Base-by-base conservation (phyloP, 2,329 filamentous ascomycete species). In the Fusarium devonianum region DNA sequence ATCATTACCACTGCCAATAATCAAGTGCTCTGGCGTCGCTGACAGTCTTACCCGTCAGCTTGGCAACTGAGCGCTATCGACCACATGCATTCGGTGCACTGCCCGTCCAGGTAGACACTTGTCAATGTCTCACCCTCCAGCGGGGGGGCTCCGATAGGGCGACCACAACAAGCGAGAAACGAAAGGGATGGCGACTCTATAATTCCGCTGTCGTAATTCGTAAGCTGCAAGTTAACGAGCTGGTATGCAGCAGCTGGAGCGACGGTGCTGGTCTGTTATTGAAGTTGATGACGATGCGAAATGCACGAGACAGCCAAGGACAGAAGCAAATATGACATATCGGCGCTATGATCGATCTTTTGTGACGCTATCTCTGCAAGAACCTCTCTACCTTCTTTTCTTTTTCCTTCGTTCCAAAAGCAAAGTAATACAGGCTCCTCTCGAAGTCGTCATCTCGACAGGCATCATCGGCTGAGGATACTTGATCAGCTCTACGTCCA, bases 361-460 rank as follows among this genome's bases (percentile, higher is more conserved):
- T n/a, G n/a, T n/a, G n/a, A n/a, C n/a, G 22, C 22, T 25, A 42
- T 32, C 21, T 28, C 26, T 26, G 17, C 7, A 47, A 26, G 38
- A 40, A 42, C 16, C 17, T 35, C 26, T 41, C 43, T 16, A 51
- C 35, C 12, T 38, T 54, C 25, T 45, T 49, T 43, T 26, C 42
- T 36, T 53, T 57, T 41, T 49, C 28, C 18, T 55, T 44, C n/a
- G 60, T 69, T 3, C 65, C 65, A 58, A 73, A 72, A 23, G 71
- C 68, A 37, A 65, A 62, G 44, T 71, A 71, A 49, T 73, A 73
- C 21, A 73, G 53, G 39, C 63, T 61, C 38, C 69, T 62, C 54
- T 73, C 70, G 30, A 71, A 66, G 25, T 67, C 58, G 43, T 72
- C 67, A 42, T 70, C 66, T 17, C 62, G 56, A 23, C 61, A 62